Evolutionary conservation across 2,329 filamentous ascomycete species (phyloP).

Genomic region (Myriosclerotinia duriaeana): DNA sequence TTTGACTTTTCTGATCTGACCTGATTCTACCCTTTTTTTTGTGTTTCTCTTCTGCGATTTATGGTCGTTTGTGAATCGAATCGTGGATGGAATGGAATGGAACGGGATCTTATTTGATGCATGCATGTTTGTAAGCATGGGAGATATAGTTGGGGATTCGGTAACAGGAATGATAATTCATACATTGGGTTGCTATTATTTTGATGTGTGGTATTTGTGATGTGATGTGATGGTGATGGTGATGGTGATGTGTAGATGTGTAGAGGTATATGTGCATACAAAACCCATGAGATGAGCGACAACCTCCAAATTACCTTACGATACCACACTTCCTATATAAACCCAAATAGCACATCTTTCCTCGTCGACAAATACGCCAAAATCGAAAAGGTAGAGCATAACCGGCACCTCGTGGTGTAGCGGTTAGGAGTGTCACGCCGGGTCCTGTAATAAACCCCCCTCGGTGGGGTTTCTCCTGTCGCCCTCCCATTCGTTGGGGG

Average conservation of each 20-base stretch:
- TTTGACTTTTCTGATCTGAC: conserved; percentile 9
- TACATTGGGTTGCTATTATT: not conserved
- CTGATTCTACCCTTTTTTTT: not conserved
- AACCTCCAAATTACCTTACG: not conserved
- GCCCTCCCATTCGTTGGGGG: not conserved
- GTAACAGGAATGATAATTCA: conserved; percentile 15
- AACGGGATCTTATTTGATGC: conserved; percentile 14
- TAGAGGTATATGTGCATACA: no score
- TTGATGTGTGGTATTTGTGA: not conserved
- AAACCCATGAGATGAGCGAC: not conserved
- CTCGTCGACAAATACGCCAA: not conserved
- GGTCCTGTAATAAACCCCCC: not conserved
- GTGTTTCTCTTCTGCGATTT: conserved; percentile 11
- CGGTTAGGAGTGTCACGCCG: not conserved
- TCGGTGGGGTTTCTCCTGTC: no score
- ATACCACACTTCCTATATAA: not conserved
- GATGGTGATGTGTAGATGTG: not conserved
- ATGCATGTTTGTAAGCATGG: conserved; percentile 10
- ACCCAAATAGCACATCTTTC: not conserved
- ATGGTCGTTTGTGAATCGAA: not conserved
- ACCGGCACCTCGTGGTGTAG: not conserved
- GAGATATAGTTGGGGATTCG: conserved; percentile 5
- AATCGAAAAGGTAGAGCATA: not conserved
- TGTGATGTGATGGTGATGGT: not conserved
- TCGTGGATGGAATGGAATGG: not conserved